Conservation (phyloP, 495 filamentous ascomycete genomes). For the Podospora appendiculata region DNA sequence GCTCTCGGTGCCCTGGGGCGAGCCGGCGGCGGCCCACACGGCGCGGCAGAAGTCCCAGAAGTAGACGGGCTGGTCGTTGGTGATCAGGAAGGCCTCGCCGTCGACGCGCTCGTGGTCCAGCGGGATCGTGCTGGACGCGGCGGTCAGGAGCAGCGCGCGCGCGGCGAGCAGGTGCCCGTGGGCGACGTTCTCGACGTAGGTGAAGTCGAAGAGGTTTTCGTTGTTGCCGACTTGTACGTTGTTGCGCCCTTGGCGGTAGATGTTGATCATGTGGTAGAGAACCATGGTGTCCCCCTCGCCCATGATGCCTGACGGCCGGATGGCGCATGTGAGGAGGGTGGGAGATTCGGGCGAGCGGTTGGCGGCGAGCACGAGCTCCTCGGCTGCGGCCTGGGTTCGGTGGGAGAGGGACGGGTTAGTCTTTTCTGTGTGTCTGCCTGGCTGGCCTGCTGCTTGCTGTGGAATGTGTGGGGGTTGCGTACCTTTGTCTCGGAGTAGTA, state of each 20-base stretch:
- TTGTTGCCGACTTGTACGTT: constrained; percentile 83
- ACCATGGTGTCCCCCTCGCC: constrained; percentile 77
- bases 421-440: constrained; percentile 2
- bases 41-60: constrained; percentile 91
- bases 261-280: constrained; percentile 54
- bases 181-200: constrained; percentile 71
- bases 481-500: constrained; percentile 91
- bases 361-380: constrained; percentile 73
- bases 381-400: constrained; percentile 80
- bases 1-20: constrained; percentile 53
- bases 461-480: constrained; percentile 2
- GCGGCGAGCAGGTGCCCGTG: constrained; percentile 69
- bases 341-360: constrained; percentile 60
- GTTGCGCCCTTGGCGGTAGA: constrained; percentile 56
- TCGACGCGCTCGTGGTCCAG: constrained; percentile 76
- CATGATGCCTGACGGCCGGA: constrained; percentile 86
- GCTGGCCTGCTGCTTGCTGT: not conserved
- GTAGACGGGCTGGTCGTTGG: constrained; percentile 84
- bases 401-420: not conserved
- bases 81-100: constrained; percentile 92
- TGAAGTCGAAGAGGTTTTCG: constrained; percentile 82
- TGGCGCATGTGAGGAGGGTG: constrained; percentile 63
- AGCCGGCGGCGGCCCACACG: constrained; percentile 68
- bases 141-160: constrained; percentile 57
- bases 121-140: constrained; percentile 46